Base-by-base conservation (phyloP, 805 yeast genomes). In the Candida ipomoeae region DNA sequence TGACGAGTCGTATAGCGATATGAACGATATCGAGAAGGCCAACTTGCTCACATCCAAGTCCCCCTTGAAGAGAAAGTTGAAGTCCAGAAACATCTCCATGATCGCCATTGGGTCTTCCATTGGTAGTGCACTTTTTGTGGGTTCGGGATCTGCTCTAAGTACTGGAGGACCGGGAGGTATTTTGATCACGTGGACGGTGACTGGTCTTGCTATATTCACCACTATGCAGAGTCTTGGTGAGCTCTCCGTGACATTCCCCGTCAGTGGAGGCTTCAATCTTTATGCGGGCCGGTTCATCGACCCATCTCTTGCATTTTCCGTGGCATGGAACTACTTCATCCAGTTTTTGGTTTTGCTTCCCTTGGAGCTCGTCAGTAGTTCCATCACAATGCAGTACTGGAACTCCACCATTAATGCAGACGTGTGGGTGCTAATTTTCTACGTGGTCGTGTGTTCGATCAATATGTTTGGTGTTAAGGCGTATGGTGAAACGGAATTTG, bases 91-190 rank as follows among this genome's bases (percentile, higher is more conserved):
- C 60, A 74, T 83, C 51, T 74, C 82, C 51, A 82, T 84, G 86
- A 81, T 84, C 61, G 86, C 94, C 54, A 81, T 88, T 54, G 94
- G 94, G 56, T 91, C 92, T 54, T 87, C 92, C 11, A 68, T 87
- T 34, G 94, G 92, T 51, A 85, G 92, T 3, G 95, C 91, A 61
- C 73, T 87, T 48, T 71, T 87, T 52, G 84, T 87, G 57, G 89
- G 90, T 60, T 84, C 90, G 1, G 89, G 90, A 45, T 69, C 81
- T n/a, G 83, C 91, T 2, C 71, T 87, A 40, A 71, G 75, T 11
- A 65, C 76, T 17, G 89, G 87, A 15, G 95, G 95, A 8, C 92
- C 85, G 2, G 85, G 77, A 33, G 72, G 82, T 51, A 73, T 80
- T 44, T 73, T 87, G 39, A 77, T 87, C 48, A 80, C 88, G 3